Conservation (phyloP, 2,329 filamentous ascomycete species). For the Verticillium alfalfae region DNA sequence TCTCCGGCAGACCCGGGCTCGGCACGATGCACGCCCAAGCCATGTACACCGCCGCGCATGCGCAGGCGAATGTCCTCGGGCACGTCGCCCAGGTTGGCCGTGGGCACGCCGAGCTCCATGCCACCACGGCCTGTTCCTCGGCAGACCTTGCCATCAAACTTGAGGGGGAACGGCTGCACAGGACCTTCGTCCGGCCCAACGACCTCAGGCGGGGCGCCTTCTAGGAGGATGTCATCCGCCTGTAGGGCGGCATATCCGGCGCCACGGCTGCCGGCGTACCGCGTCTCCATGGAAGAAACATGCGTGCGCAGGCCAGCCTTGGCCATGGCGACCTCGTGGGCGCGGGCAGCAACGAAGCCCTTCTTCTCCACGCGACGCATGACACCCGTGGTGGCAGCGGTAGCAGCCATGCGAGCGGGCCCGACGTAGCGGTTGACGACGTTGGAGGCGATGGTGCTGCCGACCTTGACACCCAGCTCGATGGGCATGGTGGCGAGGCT, state of each 20-base stretch:
- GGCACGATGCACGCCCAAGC: conserved; percentile 52
- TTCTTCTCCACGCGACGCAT: conserved; percentile 17
- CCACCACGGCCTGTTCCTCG: conserved; percentile 34
- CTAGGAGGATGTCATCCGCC: conserved; percentile 20
- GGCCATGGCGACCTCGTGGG: conserved; percentile 4
- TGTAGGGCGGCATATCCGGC: conserved; percentile 28
- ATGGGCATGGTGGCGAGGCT: conserved; percentile 60
- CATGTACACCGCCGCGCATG: conserved; percentile 57
- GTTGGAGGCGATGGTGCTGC: conserved; percentile 40
- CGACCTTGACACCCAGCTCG: conserved; percentile 57
- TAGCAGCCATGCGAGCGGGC: conserved; percentile 18
- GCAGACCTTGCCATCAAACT: conserved; percentile 42
- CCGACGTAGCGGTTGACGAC: conserved; percentile 37
- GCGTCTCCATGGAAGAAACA: conserved; percentile 25
- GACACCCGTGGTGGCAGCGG: conserved; percentile 12
- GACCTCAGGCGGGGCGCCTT: conserved; percentile 25
- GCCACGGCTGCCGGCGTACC: conserved; percentile 26
- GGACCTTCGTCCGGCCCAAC: conserved; percentile 47
- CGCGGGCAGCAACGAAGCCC: conserved; percentile 18
- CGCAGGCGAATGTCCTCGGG: conserved; percentile 46
- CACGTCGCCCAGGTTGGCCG: conserved; percentile 47
- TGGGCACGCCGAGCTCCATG: conserved; percentile 40
- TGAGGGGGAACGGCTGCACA: conserved; percentile 45
- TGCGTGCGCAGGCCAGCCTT: conserved; percentile 22
- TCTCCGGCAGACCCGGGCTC: conserved; percentile 20